phyloP scores from a whole-genome alignment of 1,139 yeast genomes.

The Lodderomyces beijingensis region DNA sequence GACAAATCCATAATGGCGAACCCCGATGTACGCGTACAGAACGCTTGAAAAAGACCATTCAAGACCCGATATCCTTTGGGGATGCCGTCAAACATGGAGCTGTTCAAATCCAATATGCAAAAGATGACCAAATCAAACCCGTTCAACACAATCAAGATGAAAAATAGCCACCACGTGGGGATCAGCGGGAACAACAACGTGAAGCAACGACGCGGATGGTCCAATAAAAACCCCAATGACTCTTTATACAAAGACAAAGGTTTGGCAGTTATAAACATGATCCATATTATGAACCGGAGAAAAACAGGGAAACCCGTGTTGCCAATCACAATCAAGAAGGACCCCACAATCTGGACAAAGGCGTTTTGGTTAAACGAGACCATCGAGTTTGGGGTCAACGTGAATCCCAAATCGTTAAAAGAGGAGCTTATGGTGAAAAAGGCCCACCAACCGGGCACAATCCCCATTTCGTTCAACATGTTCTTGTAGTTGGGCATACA shows the following conservation, averaged over 20 bases:
- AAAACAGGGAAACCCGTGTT: constrained; percentile 91
- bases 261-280: constrained; percentile 61
- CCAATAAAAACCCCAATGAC: constrained; percentile 79
- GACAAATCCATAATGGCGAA: constrained; percentile 68
- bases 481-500: constrained; percentile 37
- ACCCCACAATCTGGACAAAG: constrained; percentile 58
- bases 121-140: constrained; percentile 75
- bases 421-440: constrained; percentile 74
- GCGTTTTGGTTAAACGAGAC: constrained; percentile 55
- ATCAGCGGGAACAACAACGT: constrained; percentile 85
- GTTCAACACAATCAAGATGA: constrained; percentile 68
- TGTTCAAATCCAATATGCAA: constrained; percentile 67
- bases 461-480: constrained; percentile 48
- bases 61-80: constrained; percentile 67
- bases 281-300: constrained; percentile 77
- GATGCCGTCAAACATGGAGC: constrained; percentile 41
- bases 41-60: constrained; percentile 86
- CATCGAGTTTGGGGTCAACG: constrained; percentile 81
- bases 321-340: constrained; percentile 78
- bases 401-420: constrained; percentile 80
- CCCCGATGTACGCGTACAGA: constrained; percentile 94
- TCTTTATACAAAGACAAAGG: constrained; percentile 66
- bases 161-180: constrained; percentile 93
- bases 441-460: constrained; percentile 88
- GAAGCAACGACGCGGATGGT: constrained; percentile 96